Percentiles rank a stretch among this genome's conserved stretches.
phyloP scores from a whole-genome alignment of 306 rosid genomes.

The Dicorynia guianensis region DNA sequence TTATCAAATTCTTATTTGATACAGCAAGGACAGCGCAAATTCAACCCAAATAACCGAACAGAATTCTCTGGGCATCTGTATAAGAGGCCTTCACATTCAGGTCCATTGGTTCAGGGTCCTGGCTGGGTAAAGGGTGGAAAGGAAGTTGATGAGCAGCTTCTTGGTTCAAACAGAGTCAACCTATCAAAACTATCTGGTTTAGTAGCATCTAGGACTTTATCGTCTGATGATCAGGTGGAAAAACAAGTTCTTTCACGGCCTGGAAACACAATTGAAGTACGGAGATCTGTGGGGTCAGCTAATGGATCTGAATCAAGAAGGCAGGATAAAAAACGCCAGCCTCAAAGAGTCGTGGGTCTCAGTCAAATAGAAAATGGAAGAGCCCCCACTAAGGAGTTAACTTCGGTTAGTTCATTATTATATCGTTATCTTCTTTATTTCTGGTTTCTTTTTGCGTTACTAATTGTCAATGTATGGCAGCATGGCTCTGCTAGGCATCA shows the following conservation, averaged over 20 bases:
- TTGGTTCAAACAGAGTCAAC: constrained; percentile 49
- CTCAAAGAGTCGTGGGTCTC: constrained; percentile 51
- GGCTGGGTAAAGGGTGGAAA: constrained; percentile 56
- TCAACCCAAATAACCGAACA: constrained; percentile 52
- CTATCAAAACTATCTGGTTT: constrained; percentile 57
- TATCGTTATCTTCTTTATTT: constrained; percentile 11
- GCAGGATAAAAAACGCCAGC: constrained; percentile 52
- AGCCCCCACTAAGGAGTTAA: constrained; percentile 44
- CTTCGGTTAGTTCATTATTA: constrained; percentile 55
- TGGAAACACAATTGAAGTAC: constrained; percentile 35
- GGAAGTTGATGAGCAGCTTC: constrained; percentile 50
- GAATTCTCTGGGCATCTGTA: constrained; percentile 55
- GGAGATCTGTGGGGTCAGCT: constrained; percentile 50
- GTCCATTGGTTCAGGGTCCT: constrained; percentile 64
- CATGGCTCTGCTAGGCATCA: constrained; percentile 16
- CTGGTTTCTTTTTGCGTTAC: neutral
- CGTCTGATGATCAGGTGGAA: constrained; percentile 53
- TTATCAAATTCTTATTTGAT: constrained; percentile 9
- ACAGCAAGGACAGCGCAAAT: constrained; percentile 65
- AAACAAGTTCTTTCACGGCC: constrained; percentile 51
- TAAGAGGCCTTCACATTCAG: constrained; percentile 70
- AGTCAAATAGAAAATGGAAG: constrained; percentile 55
- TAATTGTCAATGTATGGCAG: constrained; percentile 12
- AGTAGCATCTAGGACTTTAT: constrained; percentile 56
- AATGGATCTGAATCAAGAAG: constrained; percentile 53